Evolutionary conservation across 2,329 filamentous ascomycete species (phyloP), one percentile per base, ranked within the genome.

Genomic region (Diplocarpon mali): DNA sequence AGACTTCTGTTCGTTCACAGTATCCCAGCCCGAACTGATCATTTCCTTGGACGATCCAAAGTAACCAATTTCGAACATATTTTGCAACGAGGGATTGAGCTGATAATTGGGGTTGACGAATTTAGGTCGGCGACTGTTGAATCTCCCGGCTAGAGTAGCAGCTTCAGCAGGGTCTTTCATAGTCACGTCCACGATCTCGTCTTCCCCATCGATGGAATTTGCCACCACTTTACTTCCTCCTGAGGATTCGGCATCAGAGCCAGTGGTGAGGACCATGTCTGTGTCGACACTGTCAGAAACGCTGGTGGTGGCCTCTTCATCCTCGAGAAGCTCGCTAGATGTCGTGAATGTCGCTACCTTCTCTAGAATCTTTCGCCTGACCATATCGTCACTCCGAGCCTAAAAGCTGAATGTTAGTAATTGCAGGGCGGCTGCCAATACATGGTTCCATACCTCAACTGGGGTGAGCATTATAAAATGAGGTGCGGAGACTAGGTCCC

Each of bases 111-210:
- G 72, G 53, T 67, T 65, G 51, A 67, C 69, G 69, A 68, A 86
- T 51, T 64, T 67, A 3, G 73, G 76, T 24, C 72, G 67, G 27
- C 44, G 51, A 14, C 35, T 53, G 5, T 53, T 60, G 37, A 59
- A 40, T 28, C 28, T 28, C 29, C 35, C 5, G 4, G 37, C 27
- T 48, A 27, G 9, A n/a, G 12, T 17, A 29, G 40, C 30, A 67
- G 13, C 59, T 60, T 2, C 36, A 13, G 46, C 15, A 3, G 68
- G 67, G 55, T 87, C 82, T 42, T 78, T 80, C 81, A 95, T 89
- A 0, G 84, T 85, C 13, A 98, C 80, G 59, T 95, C 85, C 5
- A 96, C 85, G 57, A 95, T 78, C 49, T 86, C 86, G 49, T 95
- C 89, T 62, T 95, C 90, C 9, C 87, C 85, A 60, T 89, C 82